phyloP scores from a whole-genome alignment of 495 filamentous ascomycete species.

The Hypoxylon rickii region DNA sequence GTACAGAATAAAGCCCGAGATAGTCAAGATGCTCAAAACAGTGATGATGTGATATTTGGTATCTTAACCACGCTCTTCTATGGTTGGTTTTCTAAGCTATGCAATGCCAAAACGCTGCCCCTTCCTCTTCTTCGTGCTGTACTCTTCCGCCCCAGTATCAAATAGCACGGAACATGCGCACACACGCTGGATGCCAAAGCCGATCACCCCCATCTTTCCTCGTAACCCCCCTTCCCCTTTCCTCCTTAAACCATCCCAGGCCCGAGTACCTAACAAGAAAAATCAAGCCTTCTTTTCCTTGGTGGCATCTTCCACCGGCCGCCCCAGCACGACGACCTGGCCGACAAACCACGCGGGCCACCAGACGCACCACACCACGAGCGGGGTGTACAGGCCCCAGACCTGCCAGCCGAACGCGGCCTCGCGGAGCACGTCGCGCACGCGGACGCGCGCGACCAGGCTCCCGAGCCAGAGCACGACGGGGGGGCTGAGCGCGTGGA shows the following conservation, averaged over 20 bases:
- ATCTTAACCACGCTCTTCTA: too few species aligned
- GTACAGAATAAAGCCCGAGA: neutral
- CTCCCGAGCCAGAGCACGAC: conserved; percentile 61
- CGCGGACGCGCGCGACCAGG: conserved; percentile 51
- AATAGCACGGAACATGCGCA: neutral
- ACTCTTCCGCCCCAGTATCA: too few species aligned
- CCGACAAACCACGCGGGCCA: conserved; percentile 92
- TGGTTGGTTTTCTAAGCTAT: too few species aligned
- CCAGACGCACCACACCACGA: conserved; percentile 97
- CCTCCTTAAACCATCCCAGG: neutral
- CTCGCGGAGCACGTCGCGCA: conserved; percentile 66
- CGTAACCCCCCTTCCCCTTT: neutral
- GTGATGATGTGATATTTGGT: too few species aligned
- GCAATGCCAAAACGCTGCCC: neutral
- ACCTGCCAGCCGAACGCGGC: conserved; percentile 91
- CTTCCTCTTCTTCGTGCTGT: neutral
- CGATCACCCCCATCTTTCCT: neutral
- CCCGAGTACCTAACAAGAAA: neutral
- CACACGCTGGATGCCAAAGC: neutral
- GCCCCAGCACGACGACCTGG: conserved; percentile 46
- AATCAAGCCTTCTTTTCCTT: conserved; percentile 43
- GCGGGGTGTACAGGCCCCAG: conserved; percentile 85
- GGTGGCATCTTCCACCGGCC: conserved; percentile 9
- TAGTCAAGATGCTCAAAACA: too few species aligned
- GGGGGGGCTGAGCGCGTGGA: conserved; percentile 69